phyloP scores from a whole-genome alignment of 306 rosid genomes.

The Rosa multiflora region DNA sequence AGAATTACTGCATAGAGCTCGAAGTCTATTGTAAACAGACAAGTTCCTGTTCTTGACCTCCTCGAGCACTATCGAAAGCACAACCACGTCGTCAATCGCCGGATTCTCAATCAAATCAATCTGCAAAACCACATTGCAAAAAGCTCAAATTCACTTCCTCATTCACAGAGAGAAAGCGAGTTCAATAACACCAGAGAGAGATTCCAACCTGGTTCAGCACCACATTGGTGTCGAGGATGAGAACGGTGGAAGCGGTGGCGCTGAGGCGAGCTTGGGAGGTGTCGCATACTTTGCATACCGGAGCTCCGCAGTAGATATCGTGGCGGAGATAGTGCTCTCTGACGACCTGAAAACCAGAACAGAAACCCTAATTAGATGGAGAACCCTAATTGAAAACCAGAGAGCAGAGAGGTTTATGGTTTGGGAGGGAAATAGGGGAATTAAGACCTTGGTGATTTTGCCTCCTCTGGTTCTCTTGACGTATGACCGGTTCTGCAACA shows the following conservation, averaged over 20 bases:
- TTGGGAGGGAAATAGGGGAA: background rate
- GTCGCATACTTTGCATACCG: slow-evolving; percentile 63
- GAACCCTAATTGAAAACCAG: background rate
- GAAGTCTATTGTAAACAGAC: slow-evolving; percentile 71
- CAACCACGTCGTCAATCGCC: slow-evolving; percentile 77
- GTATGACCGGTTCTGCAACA: slow-evolving; percentile 86
- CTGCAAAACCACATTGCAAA: slow-evolving; percentile 31
- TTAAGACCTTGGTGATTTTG: slow-evolving; percentile 68
- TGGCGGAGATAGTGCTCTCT: slow-evolving; percentile 91
- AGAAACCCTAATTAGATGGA: background rate
- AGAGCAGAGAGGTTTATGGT: slow-evolving; percentile 20
- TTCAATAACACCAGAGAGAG: background rate
- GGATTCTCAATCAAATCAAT: slow-evolving; percentile 96
- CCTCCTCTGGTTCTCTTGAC: slow-evolving; percentile 76
- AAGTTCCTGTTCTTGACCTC: slow-evolving; percentile 84
- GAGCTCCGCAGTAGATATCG: slow-evolving; percentile 86
- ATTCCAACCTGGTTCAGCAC: slow-evolving; percentile 75
- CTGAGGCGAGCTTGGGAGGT: slow-evolving; percentile 60
- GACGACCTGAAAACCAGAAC: slow-evolving; percentile 48
- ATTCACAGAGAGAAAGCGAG: background rate
- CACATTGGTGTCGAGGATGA: slow-evolving; percentile 85
- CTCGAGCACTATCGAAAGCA: slow-evolving; percentile 79
- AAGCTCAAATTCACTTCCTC: background rate
- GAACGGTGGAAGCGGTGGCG: slow-evolving; percentile 60
- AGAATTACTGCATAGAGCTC: slow-evolving; percentile 68